A percentile compares a stretch with the other conserved stretches of the same genome.
phyloP scores from a whole-genome alignment of 2,329 filamentous ascomycete genomes.

The Diaporthe vaccinii region DNA sequence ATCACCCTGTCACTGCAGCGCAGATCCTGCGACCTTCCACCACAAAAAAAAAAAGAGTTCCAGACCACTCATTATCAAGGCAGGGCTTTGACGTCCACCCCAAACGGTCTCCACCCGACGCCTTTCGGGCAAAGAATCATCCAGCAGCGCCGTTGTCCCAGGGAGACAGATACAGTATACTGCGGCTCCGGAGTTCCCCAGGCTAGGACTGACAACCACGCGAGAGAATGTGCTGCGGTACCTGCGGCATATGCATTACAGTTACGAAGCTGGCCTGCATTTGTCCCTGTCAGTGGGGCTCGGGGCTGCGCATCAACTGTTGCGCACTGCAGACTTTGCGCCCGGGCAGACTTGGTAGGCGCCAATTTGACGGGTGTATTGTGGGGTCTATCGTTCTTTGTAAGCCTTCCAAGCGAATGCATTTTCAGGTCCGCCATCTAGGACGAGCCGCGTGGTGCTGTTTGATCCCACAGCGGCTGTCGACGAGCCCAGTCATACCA shows the following conservation, averaged over 20 bases:
- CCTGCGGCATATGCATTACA: slow-evolving; percentile 27
- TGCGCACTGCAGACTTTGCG: background rate
- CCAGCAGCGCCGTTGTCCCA: background rate
- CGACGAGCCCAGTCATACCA: slow-evolving; percentile 4
- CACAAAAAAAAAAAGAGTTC: background rate
- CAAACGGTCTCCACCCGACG: slow-evolving; percentile 9
- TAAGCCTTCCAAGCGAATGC: slow-evolving; percentile 14
- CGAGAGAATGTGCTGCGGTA: background rate
- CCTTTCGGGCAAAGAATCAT: slow-evolving; percentile 6
- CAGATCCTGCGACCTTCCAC: slow-evolving; percentile 26
- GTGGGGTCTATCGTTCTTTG: slow-evolving; percentile 24
- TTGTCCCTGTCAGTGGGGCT: background rate
- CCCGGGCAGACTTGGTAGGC: background rate
- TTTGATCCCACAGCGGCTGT: slow-evolving; percentile 29
- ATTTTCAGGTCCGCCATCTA: slow-evolving; percentile 9
- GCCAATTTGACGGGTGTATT: slow-evolving; percentile 3
- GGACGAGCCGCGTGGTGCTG: slow-evolving; percentile 32
- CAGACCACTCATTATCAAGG: slow-evolving; percentile 12
- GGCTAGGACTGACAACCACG: background rate
- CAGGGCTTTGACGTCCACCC: slow-evolving; percentile 21
- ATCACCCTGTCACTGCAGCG: slow-evolving; percentile 24
- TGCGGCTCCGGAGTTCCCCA: slow-evolving; percentile 1
- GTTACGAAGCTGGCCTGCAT: slow-evolving; percentile 6
- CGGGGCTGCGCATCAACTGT: background rate
- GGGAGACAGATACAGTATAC: background rate